phyloP scores from a whole-genome alignment of 2,329 filamentous ascomycete genomes.

The Fonsecaea multimorphosa region DNA sequence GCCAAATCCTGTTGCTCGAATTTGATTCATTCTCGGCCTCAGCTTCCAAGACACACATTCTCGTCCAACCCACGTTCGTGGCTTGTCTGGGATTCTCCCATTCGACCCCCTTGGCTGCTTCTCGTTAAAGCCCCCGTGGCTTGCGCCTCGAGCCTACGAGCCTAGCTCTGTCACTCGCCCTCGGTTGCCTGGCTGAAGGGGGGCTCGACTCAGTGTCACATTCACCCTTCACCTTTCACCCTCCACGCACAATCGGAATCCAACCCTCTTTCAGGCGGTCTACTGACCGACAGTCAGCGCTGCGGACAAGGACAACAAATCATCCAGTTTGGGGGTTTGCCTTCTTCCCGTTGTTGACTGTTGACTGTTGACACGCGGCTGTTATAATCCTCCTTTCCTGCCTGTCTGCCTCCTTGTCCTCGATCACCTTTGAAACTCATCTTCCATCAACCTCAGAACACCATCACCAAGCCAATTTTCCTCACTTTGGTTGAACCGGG shows the following conservation, averaged over 20 bases:
- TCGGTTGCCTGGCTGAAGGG: slow-evolving; percentile 8
- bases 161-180: slow-evolving; percentile 18
- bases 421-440: not conserved
- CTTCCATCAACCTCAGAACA: not conserved
- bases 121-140: slow-evolving; percentile 24
- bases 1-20: slow-evolving; percentile 18
- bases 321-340: slow-evolving; percentile 12
- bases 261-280: slow-evolving; percentile 30
- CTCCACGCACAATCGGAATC: slow-evolving; percentile 15
- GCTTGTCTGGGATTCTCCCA: slow-evolving; percentile 18
- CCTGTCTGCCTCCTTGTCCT: not conserved
- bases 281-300: slow-evolving; percentile 33
- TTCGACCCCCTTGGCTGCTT: slow-evolving; percentile 7
- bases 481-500: not conserved
- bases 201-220: slow-evolving; percentile 22
- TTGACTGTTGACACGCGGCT: too few species aligned
- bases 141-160: slow-evolving; percentile 21
- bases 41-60: slow-evolving; percentile 15
- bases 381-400: not conserved
- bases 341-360: slow-evolving; percentile 9
- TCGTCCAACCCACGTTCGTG: slow-evolving; percentile 17
- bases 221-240: slow-evolving; percentile 15
- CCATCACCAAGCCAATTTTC: not conserved
- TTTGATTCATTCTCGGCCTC: slow-evolving; percentile 6
- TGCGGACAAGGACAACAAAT: slow-evolving; percentile 27